Conservation (phyloP, 2,329 filamentous ascomycete genomes). For the Xylaria sp. region DNA sequence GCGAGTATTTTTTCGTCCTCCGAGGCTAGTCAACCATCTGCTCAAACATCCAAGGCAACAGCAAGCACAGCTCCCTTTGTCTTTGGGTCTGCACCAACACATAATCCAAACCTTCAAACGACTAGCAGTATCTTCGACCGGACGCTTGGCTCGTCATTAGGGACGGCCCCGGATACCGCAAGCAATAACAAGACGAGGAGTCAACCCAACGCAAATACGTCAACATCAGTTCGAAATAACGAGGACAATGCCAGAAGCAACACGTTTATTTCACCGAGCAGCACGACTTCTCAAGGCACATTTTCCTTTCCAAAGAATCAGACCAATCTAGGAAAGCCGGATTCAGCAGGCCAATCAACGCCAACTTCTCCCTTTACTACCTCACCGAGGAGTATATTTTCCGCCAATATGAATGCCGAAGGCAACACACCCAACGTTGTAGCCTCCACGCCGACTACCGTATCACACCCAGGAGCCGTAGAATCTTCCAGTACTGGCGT, state of each 20-base stretch:
- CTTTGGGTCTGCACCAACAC: neutral
- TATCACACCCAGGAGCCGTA: neutral
- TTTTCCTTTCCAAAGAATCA: constrained; percentile 7
- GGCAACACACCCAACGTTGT: neutral
- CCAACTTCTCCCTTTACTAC: neutral
- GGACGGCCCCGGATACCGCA: neutral
- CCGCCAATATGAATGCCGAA: neutral
- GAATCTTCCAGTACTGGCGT: constrained; percentile 1
- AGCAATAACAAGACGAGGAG: neutral
- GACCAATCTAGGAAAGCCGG: neutral
- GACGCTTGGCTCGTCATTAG: neutral
- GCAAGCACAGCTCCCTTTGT: neutral
- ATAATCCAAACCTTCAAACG: neutral
- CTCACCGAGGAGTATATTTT: constrained; percentile 12
- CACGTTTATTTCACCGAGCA: neutral
- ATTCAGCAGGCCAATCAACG: neutral
- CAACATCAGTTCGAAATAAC: neutral
- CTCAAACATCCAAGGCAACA: neutral
- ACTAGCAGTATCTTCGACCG: neutral
- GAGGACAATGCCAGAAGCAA: neutral
- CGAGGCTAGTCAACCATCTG: neutral
- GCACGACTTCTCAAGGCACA: neutral
- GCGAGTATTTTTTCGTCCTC: constrained; percentile 3
- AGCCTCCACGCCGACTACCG: neutral
- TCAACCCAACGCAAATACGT: neutral